phyloP scores from a whole-genome alignment of 2,329 filamentous ascomycete genomes.

The Paramyrothecium roridum region DNA sequence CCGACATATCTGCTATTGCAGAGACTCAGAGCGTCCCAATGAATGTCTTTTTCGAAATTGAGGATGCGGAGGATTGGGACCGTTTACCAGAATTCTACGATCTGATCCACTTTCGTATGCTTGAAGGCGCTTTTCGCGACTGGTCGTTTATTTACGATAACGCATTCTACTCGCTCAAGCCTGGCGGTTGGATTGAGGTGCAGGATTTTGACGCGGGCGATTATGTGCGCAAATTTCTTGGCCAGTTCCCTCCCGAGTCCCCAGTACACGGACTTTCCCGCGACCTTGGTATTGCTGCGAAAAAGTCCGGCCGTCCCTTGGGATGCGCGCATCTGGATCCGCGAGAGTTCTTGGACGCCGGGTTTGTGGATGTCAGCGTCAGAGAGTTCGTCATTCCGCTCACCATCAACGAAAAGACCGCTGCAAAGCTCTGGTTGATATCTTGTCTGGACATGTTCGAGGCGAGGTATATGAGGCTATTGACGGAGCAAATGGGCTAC shows the following conservation, averaged over 20 bases:
- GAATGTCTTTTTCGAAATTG: slow-evolving; percentile 58
- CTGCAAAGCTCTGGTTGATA: slow-evolving; percentile 53
- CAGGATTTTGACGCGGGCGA: slow-evolving; percentile 50
- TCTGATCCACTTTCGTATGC: slow-evolving; percentile 53
- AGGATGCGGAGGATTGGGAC: slow-evolving; percentile 60
- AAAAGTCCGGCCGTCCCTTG: slow-evolving; percentile 40
- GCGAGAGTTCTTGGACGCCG: slow-evolving; percentile 40
- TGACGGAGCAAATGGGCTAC: slow-evolving; percentile 53
- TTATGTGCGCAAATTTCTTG: slow-evolving; percentile 24
- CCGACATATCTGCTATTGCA: slow-evolving; percentile 54
- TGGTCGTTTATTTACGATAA: slow-evolving; percentile 54
- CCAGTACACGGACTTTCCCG: slow-evolving; percentile 36
- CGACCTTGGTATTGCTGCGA: slow-evolving; percentile 41
- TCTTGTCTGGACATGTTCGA: slow-evolving; percentile 49
- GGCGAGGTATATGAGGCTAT: slow-evolving; percentile 42
- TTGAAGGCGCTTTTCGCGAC: slow-evolving; percentile 54
- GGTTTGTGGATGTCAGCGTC: slow-evolving; percentile 49
- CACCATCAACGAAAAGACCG: slow-evolving; percentile 38
- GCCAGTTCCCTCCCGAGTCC: slow-evolving; percentile 39
- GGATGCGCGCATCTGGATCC: slow-evolving; percentile 44
- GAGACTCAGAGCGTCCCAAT: slow-evolving; percentile 54
- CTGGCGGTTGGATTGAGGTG: slow-evolving; percentile 56
- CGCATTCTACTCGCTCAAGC: slow-evolving; percentile 49
- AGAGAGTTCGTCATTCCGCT: slow-evolving; percentile 48
- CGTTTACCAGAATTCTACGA: slow-evolving; percentile 49